Evolutionary conservation across 148 eudicot genomes (phyloP).

Genomic region (Tetragonia tetragonoides): DNA sequence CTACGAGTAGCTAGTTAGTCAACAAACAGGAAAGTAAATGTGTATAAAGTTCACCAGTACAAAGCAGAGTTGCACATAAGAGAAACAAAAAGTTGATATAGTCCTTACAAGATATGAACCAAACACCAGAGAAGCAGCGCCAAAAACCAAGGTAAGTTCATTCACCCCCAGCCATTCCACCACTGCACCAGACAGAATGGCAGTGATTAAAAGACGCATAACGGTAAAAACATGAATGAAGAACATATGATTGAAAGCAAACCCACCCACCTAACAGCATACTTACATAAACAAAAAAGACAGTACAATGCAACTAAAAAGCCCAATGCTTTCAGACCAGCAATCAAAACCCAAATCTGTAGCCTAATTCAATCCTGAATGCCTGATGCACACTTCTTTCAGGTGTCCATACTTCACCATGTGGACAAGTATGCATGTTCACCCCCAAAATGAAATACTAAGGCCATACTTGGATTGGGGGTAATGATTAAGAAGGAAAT

Average conservation of each 20-base stretch:
- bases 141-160: conserved; percentile 38
- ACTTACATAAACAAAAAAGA: neutral
- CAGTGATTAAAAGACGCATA: neutral
- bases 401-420: no score
- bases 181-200: conserved; percentile 38
- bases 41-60: no score
- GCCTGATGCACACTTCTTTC: no score
- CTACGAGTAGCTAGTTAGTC: no score
- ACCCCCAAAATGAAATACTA: no score
- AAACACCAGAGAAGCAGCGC: conserved; percentile 35
- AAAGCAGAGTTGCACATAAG: neutral
- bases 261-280: neutral
- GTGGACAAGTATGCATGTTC: no score
- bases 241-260: neutral
- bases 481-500: no score
- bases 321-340: neutral
- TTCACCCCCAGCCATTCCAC: conserved; percentile 56
- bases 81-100: neutral
- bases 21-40: neutral
- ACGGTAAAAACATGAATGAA: neutral
- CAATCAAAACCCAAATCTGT: no score
- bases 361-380: no score
- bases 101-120: conserved; percentile 63
- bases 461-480: no score
- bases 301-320: neutral